Percentiles rank a stretch among this genome's conserved stretches.
phyloP scores from a whole-genome alignment of 306 rosid genomes.

The Betula pendula region DNA sequence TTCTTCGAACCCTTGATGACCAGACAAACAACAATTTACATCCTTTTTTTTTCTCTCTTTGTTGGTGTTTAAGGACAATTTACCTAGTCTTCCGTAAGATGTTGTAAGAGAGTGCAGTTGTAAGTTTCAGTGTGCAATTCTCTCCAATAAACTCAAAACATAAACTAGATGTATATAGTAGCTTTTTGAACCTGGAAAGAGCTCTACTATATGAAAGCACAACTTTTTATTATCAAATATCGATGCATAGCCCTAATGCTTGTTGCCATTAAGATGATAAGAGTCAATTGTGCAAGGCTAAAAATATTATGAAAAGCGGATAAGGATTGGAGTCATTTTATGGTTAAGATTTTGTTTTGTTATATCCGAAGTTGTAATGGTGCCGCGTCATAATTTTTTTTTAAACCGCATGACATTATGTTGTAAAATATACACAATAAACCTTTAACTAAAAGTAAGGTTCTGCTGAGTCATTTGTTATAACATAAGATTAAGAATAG shows the following conservation, averaged over 20 bases:
- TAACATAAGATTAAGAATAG: no score
- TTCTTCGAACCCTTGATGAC: background rate
- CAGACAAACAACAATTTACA: background rate
- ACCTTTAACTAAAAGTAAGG: no score
- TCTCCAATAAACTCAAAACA: constrained; percentile 14
- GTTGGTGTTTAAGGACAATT: constrained; percentile 15
- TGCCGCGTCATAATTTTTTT: no score
- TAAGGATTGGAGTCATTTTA: no score
- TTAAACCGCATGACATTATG: no score
- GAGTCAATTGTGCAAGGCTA: background rate
- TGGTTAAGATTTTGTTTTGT: no score
- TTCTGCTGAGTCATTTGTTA: no score
- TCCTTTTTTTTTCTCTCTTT: background rate
- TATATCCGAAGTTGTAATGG: no score
- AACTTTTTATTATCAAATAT: background rate
- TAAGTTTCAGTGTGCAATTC: constrained; percentile 1
- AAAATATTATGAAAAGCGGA: background rate
- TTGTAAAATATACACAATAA: no score
- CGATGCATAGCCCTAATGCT: background rate
- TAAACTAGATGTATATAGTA: constrained; percentile 11
- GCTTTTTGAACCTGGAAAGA: constrained; percentile 13
- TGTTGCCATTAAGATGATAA: background rate
- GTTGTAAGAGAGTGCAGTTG: constrained; percentile 23
- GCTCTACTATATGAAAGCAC: constrained; percentile 6
- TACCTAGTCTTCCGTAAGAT: constrained; percentile 18